Conservation (phyloP, 495 filamentous ascomycete species). For the Hyaloscypha hepaticicola region DNA sequence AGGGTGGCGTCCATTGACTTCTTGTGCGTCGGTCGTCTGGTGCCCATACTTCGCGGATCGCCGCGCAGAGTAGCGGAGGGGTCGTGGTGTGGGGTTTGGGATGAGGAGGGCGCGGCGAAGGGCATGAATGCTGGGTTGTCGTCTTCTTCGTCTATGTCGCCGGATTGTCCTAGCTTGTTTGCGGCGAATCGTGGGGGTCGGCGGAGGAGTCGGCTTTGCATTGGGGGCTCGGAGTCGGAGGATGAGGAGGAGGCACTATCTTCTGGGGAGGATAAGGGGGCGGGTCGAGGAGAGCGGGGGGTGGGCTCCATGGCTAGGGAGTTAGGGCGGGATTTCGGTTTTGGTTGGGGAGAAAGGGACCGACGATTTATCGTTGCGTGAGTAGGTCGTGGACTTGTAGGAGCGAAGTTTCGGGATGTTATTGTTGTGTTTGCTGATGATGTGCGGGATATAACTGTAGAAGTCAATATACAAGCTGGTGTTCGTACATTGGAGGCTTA, state of each 20-base stretch:
- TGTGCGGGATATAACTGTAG: slow-evolving; percentile 46
- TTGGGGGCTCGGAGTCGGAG: slow-evolving; percentile 29
- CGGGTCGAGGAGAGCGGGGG: slow-evolving; percentile 16
- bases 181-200: slow-evolving; percentile 50
- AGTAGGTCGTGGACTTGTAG: slow-evolving; percentile 20
- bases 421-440: slow-evolving; percentile 60
- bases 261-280: slow-evolving; percentile 32
- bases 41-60: slow-evolving; percentile 44
- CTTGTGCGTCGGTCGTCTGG: slow-evolving; percentile 32
- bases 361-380: slow-evolving; percentile 23
- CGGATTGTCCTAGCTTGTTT: slow-evolving; percentile 40
- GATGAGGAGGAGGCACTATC: slow-evolving; percentile 36
- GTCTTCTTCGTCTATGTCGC: slow-evolving; percentile 58
- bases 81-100: slow-evolving; percentile 45
- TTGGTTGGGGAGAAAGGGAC: slow-evolving; percentile 24
- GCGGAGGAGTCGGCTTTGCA: slow-evolving; percentile 54
- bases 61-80: slow-evolving; percentile 60
- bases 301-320: slow-evolving; percentile 9
- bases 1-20: slow-evolving; percentile 35
- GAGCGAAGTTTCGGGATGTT: slow-evolving; percentile 27
- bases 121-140: slow-evolving; percentile 74
- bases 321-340: slow-evolving; percentile 18
- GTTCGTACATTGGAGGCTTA: slow-evolving; percentile 1
- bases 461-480: neutral
- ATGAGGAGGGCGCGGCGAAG: slow-evolving; percentile 38